A percentile compares a stretch with the other conserved stretches of the same genome.
Conservation (phyloP, 208 protist species). For the Trypanosoma mega region DNA sequence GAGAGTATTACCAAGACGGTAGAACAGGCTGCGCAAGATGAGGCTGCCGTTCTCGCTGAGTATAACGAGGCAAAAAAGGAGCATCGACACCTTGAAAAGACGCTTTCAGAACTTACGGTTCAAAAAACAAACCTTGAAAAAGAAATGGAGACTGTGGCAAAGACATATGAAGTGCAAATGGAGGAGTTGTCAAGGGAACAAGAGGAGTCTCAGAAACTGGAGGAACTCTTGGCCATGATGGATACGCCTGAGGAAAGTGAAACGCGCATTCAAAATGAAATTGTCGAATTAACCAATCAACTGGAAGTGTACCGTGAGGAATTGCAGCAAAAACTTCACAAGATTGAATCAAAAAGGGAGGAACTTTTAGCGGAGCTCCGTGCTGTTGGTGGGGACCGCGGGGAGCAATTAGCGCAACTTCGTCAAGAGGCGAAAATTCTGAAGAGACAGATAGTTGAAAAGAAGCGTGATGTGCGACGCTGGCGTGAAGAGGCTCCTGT, state of each 20-base stretch:
- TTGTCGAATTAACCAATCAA: neutral
- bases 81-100: neutral
- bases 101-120: neutral
- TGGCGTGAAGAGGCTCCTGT: neutral
- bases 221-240: neutral
- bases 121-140: neutral
- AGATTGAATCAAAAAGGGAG: neutral
- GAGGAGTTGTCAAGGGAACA: too few relatives aligned
- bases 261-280: neutral
- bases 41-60: neutral
- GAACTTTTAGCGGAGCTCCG: neutral
- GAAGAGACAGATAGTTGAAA: neutral
- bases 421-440: neutral
- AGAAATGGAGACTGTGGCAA: neutral
- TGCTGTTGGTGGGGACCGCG: neutral
- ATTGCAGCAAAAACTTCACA: neutral
- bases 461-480: neutral
- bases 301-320: neutral
- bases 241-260: neutral
- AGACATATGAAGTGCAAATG: neutral
- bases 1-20: neutral
- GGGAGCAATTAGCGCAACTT: neutral
- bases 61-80: conserved; percentile 3
- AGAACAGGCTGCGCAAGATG: neutral
- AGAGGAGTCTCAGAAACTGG: neutral